Percentiles rank a stretch among this genome's conserved stretches.
Conservation (phyloP, 2,329 filamentous ascomycete species). For the Aureobasidium leucospermi region DNA sequence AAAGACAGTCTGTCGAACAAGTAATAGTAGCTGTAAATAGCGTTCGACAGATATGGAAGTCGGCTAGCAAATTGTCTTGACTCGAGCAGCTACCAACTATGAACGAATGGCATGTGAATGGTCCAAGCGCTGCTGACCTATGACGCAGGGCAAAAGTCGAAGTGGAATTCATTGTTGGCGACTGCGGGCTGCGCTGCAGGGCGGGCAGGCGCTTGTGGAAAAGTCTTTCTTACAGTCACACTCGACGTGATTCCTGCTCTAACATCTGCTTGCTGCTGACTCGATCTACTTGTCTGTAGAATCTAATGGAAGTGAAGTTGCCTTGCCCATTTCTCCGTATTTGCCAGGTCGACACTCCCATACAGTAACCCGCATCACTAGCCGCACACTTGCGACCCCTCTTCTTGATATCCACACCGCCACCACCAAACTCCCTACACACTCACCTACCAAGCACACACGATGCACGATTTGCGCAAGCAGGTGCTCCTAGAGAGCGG, state of each 20-base stretch:
- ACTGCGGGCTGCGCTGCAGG: not conserved
- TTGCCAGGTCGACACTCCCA: constrained; percentile 2
- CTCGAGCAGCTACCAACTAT: not conserved
- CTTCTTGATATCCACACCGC: not conserved
- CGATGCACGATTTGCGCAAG: constrained; percentile 44
- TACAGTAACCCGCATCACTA: constrained; percentile 2
- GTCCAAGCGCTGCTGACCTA: constrained; percentile 1
- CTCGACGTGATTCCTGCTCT: not conserved
- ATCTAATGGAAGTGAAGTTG: constrained; percentile 12
- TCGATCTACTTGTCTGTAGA: not conserved
- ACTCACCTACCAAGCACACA: constrained; percentile 2
- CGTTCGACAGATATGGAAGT: not conserved
- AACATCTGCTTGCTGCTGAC: not conserved
- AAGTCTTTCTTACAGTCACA: not conserved
- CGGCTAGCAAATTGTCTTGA: not conserved
- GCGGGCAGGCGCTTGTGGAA: constrained; percentile 6
- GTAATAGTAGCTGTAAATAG: constrained; percentile 5
- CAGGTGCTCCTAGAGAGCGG: constrained; percentile 64
- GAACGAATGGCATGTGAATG: not conserved
- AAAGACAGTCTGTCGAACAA: not conserved
- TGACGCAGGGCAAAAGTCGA: not conserved
- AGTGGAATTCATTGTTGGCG: too few relatives aligned
- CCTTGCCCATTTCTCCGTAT: not conserved
- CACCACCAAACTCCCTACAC: not conserved
- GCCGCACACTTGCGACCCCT: constrained; percentile 1